These are phyloP conservation scores for Hymenoscyphus linearis DNA, from an alignment of 2,329 filamentous ascomycete species.

Conservation along the genomic window DNA sequence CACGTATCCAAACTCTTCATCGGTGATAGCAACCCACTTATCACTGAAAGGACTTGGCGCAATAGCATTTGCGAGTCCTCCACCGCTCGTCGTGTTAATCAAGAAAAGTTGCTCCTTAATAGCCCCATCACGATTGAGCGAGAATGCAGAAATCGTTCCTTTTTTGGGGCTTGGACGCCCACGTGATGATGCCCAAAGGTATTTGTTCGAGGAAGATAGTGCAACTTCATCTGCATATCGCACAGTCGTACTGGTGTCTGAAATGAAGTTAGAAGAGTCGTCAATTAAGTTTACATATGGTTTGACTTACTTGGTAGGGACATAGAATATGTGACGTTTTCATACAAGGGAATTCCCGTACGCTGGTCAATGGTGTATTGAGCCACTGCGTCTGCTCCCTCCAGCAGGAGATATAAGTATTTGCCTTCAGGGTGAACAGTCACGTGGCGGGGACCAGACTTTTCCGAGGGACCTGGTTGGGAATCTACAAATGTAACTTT, in stretches of 20 bases:
- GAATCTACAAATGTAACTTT: constrained; percentile 11
- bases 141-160: constrained; percentile 8
- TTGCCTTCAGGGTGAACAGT: constrained; percentile 24
- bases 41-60: constrained; percentile 5
- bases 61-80: constrained; percentile 6
- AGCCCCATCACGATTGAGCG: background rate
- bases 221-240: constrained; percentile 34
- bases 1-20: constrained; percentile 14
- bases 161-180: constrained; percentile 10
- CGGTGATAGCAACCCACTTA: constrained; percentile 16
- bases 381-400: constrained; percentile 40
- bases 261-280: background rate
- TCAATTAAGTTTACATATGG: background rate
- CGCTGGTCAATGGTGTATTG: constrained; percentile 24
- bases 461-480: constrained; percentile 14
- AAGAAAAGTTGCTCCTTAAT: constrained; percentile 3
- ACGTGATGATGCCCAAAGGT: constrained; percentile 31
- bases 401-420: constrained; percentile 44
- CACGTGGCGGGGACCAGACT: constrained; percentile 28
- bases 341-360: constrained; percentile 11
- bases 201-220: constrained; percentile 25
- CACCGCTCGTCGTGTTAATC: constrained; percentile 2
- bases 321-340: constrained; percentile 13
- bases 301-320: constrained; percentile 12
- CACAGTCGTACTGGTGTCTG: background rate